These are phyloP conservation scores for Malassezia caprae DNA, from an alignment of 1,284 basidiomycete species.

Conservation along the genomic window DNA sequence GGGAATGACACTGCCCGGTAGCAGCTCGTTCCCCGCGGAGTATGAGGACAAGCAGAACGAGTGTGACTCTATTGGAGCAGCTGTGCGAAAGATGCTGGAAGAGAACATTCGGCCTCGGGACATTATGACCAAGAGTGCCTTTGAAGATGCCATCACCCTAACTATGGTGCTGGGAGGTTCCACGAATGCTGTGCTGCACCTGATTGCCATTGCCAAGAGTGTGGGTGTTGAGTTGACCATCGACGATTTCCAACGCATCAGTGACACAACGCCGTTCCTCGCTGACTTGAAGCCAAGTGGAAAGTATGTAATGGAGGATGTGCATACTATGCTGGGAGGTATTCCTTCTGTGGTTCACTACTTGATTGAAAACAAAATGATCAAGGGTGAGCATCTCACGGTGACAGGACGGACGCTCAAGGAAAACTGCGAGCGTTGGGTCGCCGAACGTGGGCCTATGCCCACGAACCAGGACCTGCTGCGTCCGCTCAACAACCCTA, in stretches of 20 bases:
- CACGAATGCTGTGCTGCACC: constrained; percentile 45
- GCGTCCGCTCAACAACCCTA: constrained; percentile 34
- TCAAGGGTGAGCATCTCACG: constrained; percentile 47
- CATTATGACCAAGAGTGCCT: constrained; percentile 42
- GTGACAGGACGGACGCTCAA: constrained; percentile 43
- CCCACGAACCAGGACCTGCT: constrained; percentile 38
- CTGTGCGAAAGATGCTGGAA: constrained; percentile 43
- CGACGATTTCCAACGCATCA: constrained; percentile 46
- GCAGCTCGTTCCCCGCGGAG: constrained; percentile 42
- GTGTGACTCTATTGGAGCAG: constrained; percentile 34
- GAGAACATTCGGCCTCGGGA: constrained; percentile 44
- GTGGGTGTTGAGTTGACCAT: constrained; percentile 38
- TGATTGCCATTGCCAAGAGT: constrained; percentile 45
- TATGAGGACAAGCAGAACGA: constrained; percentile 44
- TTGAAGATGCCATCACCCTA: constrained; percentile 44
- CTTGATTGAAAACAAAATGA: constrained; percentile 50
- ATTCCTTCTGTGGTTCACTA: constrained; percentile 52
- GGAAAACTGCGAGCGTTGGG: constrained; percentile 56
- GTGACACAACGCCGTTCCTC: constrained; percentile 43
- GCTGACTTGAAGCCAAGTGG: constrained; percentile 46
- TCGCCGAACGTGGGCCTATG: constrained; percentile 51
- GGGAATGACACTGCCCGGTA: constrained; percentile 46
- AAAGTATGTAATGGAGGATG: constrained; percentile 48
- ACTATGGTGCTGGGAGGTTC: constrained; percentile 46
- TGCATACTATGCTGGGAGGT: constrained; percentile 39